A percentile compares a stretch with the other conserved stretches of the same genome.
Conservation (phyloP, 2,329 filamentous ascomycete genomes). For the Magnaporthiopsis poae region DNA sequence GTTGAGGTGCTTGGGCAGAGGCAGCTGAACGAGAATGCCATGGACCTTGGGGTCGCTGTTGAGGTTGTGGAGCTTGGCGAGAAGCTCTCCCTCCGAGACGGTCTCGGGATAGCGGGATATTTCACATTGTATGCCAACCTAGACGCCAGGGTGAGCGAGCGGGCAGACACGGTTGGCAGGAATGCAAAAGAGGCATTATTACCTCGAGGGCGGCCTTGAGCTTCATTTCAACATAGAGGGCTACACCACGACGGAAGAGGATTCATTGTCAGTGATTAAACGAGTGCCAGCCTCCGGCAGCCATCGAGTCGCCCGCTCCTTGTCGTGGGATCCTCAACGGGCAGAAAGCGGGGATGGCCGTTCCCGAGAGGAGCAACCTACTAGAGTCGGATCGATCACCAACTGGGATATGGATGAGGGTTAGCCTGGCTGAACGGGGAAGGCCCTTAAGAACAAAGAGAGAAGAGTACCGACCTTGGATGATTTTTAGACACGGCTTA, state of each 20-base stretch:
- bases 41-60: slow-evolving; percentile 83
- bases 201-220: slow-evolving; percentile 91
- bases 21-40: slow-evolving; percentile 88
- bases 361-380: slow-evolving; percentile 37
- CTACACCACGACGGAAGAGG: slow-evolving; percentile 32
- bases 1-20: slow-evolving; percentile 77
- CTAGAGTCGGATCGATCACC: slow-evolving; percentile 87
- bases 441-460: slow-evolving; percentile 9
- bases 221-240: slow-evolving; percentile 99
- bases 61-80: slow-evolving; percentile 68
- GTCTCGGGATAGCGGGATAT: slow-evolving; percentile 73
- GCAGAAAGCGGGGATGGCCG: neutral
- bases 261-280: neutral
- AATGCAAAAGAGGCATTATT: slow-evolving; percentile 18
- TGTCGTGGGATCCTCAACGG: neutral
- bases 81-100: slow-evolving; percentile 73
- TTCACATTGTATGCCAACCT: slow-evolving; percentile 85
- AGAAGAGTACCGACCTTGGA: slow-evolving; percentile 59
- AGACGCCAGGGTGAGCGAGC: neutral
- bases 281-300: neutral
- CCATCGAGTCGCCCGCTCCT: neutral
- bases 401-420: slow-evolving; percentile 43
- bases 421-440: slow-evolving; percentile 3
- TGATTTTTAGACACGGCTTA: slow-evolving; percentile 82
- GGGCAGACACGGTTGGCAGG: too few relatives aligned